These are phyloP conservation scores for Porcisia hertigi DNA, from an alignment of 208 protist genomes.

Conservation along the genomic window DNA sequence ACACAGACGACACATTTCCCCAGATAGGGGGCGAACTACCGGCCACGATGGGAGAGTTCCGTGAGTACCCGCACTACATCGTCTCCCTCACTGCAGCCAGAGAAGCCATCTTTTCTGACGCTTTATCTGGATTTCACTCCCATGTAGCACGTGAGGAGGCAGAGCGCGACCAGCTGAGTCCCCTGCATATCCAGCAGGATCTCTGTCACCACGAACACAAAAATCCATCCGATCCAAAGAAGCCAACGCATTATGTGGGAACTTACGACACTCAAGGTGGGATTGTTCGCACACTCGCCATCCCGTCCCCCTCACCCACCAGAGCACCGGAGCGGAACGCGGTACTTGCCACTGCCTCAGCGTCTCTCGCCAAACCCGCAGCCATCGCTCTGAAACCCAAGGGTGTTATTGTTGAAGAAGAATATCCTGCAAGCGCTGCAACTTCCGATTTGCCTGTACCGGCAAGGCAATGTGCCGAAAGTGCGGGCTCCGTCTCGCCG, in stretches of 20 bases:
- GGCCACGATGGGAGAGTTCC: conserved; percentile 49
- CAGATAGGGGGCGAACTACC: conserved; percentile 38
- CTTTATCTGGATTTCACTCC: conserved; percentile 51
- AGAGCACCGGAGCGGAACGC: conserved; percentile 19
- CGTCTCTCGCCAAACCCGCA: not conserved
- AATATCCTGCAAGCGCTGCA: not conserved
- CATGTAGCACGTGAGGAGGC: conserved; percentile 39
- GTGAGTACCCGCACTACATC: conserved; percentile 38
- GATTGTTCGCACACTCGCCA: not conserved
- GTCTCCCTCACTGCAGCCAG: conserved; percentile 43
- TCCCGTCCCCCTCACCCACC: conserved; percentile 13
- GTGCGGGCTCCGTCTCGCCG: not conserved
- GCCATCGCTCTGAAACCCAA: not conserved
- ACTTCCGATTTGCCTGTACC: not conserved
- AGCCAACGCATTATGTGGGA: not conserved
- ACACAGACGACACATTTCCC: not conserved
- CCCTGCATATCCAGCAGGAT: conserved; percentile 7
- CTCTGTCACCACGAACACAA: not conserved
- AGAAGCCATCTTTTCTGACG: conserved; percentile 50
- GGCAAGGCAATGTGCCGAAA: no score
- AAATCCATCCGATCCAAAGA: not conserved
- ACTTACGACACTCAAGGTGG: not conserved
- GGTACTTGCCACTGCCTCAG: conserved; percentile 4
- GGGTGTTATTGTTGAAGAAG: not conserved
- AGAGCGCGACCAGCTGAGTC: conserved; percentile 24